Conservation (phyloP, 2,329 filamentous ascomycete species). For the Fusarium zealandicum region DNA sequence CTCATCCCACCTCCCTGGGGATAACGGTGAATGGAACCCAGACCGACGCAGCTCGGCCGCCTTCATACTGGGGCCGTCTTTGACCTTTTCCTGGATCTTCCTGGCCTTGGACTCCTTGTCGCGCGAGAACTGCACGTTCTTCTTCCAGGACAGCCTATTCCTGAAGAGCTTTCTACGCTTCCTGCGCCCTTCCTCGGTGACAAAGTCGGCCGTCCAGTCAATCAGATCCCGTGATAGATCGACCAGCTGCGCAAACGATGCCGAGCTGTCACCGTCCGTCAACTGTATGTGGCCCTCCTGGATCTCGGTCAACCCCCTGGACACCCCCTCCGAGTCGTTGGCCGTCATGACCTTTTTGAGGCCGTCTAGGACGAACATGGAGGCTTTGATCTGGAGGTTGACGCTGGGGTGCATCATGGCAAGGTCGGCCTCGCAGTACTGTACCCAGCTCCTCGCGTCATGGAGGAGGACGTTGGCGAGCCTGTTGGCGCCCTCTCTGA, state of each 20-base stretch:
- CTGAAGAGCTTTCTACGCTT: background rate
- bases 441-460: slow-evolving; percentile 14
- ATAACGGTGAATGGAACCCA: slow-evolving; percentile 15
- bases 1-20: background rate
- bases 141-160: background rate
- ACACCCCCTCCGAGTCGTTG: background rate
- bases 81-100: background rate
- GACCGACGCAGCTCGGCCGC: background rate
- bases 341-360: slow-evolving; percentile 2
- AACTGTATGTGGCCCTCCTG: background rate
- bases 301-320: background rate
- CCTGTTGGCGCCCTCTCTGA: background rate
- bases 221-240: slow-evolving; percentile 1
- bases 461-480: slow-evolving; percentile 8
- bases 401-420: slow-evolving; percentile 21
- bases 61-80: background rate
- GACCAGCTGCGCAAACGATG: slow-evolving; percentile 8
- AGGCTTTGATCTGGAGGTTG: slow-evolving; percentile 4
- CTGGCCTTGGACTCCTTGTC: background rate
- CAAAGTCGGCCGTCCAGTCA: background rate
- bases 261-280: background rate
- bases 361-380: slow-evolving; percentile 18
- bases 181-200: background rate
- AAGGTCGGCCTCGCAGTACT: slow-evolving; percentile 13
- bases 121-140: background rate